These are phyloP conservation scores for Lophiotrema nucula DNA, from an alignment of 495 filamentous ascomycete genomes.

Conservation along the genomic window DNA sequence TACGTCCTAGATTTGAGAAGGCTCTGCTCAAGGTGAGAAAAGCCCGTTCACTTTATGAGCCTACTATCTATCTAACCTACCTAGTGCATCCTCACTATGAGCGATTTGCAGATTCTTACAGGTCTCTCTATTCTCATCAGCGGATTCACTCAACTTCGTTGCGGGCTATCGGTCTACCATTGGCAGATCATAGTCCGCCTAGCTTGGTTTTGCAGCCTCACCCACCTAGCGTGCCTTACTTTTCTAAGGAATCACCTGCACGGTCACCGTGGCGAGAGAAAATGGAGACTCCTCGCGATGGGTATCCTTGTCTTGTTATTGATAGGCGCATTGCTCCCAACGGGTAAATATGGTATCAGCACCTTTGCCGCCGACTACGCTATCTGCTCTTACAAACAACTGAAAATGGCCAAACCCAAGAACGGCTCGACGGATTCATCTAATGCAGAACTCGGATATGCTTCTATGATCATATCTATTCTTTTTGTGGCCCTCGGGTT, in stretches of 20 bases:
- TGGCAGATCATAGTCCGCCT: constrained; percentile 5
- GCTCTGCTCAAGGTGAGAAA: too few species aligned
- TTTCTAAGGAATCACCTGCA: constrained; percentile 1
- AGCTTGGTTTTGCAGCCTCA: constrained; percentile 9
- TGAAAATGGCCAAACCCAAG: too few species aligned
- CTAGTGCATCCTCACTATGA: constrained; percentile 2
- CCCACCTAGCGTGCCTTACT: constrained; percentile 2
- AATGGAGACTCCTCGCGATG: constrained; percentile 4
- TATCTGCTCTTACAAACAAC: too few species aligned
- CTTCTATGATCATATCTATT: neutral
- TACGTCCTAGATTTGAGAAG: too few species aligned
- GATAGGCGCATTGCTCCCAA: neutral
- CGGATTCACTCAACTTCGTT: constrained; percentile 6
- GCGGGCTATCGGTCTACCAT: constrained; percentile 9
- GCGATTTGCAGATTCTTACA: constrained; percentile 10
- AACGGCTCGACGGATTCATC: too few species aligned
- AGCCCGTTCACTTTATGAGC: too few species aligned
- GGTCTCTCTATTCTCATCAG: constrained; percentile 13
- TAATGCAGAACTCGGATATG: too few species aligned
- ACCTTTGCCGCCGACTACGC: too few species aligned
- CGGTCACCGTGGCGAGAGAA: neutral
- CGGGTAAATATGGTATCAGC: constrained; percentile 5
- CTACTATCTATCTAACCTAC: too few species aligned
- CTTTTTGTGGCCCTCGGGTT: neutral
- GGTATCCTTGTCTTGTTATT: neutral